Conservation (phyloP, 257 asterid genomes). For the Orobanche coerulescens region DNA sequence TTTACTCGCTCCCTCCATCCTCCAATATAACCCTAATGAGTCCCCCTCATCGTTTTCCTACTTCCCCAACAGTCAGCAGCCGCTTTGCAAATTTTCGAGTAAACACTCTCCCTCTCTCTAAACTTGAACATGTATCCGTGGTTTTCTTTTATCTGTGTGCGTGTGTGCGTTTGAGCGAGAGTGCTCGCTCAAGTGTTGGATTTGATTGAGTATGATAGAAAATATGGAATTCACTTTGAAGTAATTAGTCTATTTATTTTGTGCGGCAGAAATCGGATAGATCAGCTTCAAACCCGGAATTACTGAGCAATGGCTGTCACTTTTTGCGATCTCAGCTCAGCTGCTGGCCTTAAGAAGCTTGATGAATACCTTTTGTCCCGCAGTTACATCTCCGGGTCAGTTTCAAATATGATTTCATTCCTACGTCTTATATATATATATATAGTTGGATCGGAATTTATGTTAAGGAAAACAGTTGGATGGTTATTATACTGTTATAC, state of each 20-base stretch:
- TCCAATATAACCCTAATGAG: neutral
- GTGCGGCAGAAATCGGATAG: neutral
- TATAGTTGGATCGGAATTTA: neutral
- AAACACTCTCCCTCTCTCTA: neutral
- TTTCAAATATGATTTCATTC: neutral
- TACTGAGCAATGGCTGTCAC: slow-evolving; percentile 53
- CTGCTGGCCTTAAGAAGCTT: slow-evolving; percentile 74
- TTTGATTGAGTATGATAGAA: neutral
- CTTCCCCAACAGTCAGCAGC: slow-evolving; percentile 2
- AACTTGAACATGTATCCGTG: neutral
- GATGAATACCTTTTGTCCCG: slow-evolving; percentile 80
- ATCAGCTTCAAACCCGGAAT: slow-evolving; percentile 6
- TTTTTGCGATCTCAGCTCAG: slow-evolving; percentile 41
- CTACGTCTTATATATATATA: neutral
- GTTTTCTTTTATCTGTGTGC: neutral
- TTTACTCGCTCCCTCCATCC: neutral
- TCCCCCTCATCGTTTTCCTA: too few relatives aligned
- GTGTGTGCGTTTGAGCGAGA: neutral
- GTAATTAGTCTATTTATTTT: neutral
- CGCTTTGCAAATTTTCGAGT: slow-evolving; percentile 17
- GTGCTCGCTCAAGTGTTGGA: neutral
- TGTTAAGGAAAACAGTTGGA: neutral
- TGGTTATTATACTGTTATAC: neutral
- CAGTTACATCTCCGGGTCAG: slow-evolving; percentile 86
- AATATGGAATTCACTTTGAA: neutral